Evolutionary conservation across 1,139 yeast species (phyloP), one percentile per base, ranked within the genome.

Genomic region (Spathaspora jeffriesii): DNA sequence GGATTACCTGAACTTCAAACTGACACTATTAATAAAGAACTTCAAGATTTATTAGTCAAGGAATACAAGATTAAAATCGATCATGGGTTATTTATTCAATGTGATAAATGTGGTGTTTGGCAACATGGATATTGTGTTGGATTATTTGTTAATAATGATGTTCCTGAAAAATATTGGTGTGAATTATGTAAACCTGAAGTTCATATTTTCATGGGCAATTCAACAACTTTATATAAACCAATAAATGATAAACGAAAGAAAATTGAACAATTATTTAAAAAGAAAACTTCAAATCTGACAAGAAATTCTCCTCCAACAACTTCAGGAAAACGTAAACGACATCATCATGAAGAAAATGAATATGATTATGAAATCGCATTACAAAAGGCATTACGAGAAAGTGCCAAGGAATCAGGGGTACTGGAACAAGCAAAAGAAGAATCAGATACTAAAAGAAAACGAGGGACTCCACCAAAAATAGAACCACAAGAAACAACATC

Each of bases 101-200:
- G 99, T 74, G 98, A 93, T 58, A 77, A 79, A 53, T 93, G 99
- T 68, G 84, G 90, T 22, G 96, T 86, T 10, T 93, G 98, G 99
- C 98, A 93, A 67, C 99, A 93, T 64, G 98, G 97, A 3, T 91
- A 77, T 67, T 93, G 99, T 70, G 97, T 93, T 38, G 96, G 97
- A 1, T 78, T 89, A 50, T 76, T 73, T 51, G 79, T 80, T 44
- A 88, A 84, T 54, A 85, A 82, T 30, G 86, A 81, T 50, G 90
- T 90, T 0, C 97, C 97, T 2, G 97, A 91, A 50, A 88, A 88
- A 63, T 92, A 92, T 66, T 89, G 90, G 88, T 92, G 98, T 73
- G 99, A 93, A 62, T 67, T 72, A 57, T 93, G 98, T 69, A 82
- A 85, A 54, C 96, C 97, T 0, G 92, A 87, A 41, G 70, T 86